Conservation (phyloP, 2,329 filamentous ascomycete species). For the Pyrenophora teres region DNA sequence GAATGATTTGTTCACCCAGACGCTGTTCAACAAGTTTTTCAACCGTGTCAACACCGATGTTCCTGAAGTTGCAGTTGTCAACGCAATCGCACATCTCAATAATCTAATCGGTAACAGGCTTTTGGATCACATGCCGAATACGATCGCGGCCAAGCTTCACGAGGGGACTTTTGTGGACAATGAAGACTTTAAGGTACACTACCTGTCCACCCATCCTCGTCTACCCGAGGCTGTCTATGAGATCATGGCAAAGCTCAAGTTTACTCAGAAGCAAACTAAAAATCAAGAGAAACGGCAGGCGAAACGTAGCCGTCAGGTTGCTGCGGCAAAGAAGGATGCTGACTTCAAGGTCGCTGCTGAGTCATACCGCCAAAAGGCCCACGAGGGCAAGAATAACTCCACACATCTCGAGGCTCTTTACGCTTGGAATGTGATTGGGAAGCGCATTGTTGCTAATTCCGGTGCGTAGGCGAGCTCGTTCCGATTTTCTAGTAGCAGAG, state of each 20-base stretch:
- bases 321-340: not conserved
- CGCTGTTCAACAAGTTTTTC: constrained; percentile 9
- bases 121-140: constrained; percentile 10
- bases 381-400: constrained; percentile 1
- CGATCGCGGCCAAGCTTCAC: not conserved
- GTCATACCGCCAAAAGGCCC: constrained; percentile 3
- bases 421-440: not conserved
- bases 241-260: not conserved
- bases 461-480: too few species aligned
- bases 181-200: not conserved
- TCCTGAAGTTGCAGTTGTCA: not conserved
- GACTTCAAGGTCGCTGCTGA: not conserved
- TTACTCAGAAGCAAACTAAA: not conserved
- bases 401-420: not conserved
- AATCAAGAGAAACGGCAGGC: not conserved
- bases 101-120: constrained; percentile 5
- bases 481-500: too few species aligned
- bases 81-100: constrained; percentile 2
- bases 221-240: not conserved
- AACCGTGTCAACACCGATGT: constrained; percentile 3
- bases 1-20: constrained; percentile 6
- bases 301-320: not conserved
- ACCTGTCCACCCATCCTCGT: constrained; percentile 1
- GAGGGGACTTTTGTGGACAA: not conserved
- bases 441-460: not conserved